Evolutionary conservation across 768 basidiomycete species (phyloP), one percentile per base, ranked within the genome.

Genomic region (Mycena haematopus): DNA sequence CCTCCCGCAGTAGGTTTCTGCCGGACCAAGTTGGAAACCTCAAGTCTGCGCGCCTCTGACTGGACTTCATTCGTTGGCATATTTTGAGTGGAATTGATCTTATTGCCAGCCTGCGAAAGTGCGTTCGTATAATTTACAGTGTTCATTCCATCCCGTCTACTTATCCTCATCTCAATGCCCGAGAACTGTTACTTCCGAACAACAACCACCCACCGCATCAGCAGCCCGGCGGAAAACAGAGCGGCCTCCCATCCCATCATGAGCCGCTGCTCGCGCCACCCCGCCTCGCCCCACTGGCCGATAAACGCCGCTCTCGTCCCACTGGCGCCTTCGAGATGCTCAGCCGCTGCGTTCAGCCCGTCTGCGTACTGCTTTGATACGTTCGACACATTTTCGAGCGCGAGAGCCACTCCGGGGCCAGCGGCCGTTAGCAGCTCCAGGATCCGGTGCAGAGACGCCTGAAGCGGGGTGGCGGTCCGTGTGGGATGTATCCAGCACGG

Each of bases 161-260:
- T 17, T 11, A n/a, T 29, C 6, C 36, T 29, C n/a, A 24, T 33
- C 3, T 29, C 7, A 33, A 31, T 31, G 7, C 47, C 14, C 5
- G 15, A 1, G 4, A 33, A 19, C 3, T 3, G 25, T 61, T 61
- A 70, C 56, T 73, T 76, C 14, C 64, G 64, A 35, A 79, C 63
- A 35, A 72, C 68, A 27, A 84, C 70, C 14, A 76, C 72, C 87
- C 86, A 88, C 56, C 83, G 76, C 66, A 71, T 73, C 54, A 88
- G 66, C 65, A 76, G 70, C 17, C 80, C 79, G 4, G 75, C 77
- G 44, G 74, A 71, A 17, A 87, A 70, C 38, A 88, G 74, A 0
- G 77, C 83, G 22, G 80, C 82, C 68, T 88, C 85, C 76, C 87
- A 85, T 29, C 74, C 74, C 31, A 82, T 56, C 63, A 80, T 68